phyloP scores from a whole-genome alignment of 352 stramenopile genomes.

The Globisporangium canariense region DNA sequence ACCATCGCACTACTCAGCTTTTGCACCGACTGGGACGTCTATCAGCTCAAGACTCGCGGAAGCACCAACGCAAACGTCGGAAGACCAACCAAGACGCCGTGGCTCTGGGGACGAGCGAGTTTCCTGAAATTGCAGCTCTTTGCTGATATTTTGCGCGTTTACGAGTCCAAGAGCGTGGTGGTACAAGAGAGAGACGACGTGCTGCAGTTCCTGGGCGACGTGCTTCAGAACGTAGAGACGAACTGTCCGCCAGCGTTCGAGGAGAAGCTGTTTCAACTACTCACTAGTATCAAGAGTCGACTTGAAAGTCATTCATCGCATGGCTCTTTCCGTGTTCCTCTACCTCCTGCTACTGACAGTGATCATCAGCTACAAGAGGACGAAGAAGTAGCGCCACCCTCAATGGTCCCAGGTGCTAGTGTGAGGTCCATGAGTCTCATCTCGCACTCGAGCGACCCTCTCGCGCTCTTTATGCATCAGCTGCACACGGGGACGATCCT shows the following conservation, averaged over 20 bases:
- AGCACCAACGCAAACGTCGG: slow-evolving; percentile 2
- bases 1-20: slow-evolving; percentile 4
- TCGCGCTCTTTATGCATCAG: slow-evolving; percentile 30
- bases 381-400: not conserved
- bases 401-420: not conserved
- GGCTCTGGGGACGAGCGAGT: slow-evolving; percentile 19
- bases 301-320: not conserved
- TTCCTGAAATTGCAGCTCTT: slow-evolving; percentile 31
- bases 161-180: slow-evolving; percentile 21
- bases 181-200: slow-evolving; percentile 22
- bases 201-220: slow-evolving; percentile 26
- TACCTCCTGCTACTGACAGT: not conserved
- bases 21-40: slow-evolving; percentile 20
- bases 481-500: slow-evolving; percentile 24
- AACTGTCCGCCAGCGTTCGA: slow-evolving; percentile 33
- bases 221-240: slow-evolving; percentile 30
- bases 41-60: slow-evolving; percentile 20
- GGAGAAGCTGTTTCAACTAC: slow-evolving; percentile 26
- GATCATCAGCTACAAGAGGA: not conserved
- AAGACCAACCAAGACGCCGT: not conserved
- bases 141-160: slow-evolving; percentile 31
- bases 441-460: slow-evolving; percentile 27
- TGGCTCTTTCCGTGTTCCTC: not conserved
- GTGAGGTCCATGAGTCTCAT: slow-evolving; percentile 5
- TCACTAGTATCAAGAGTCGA: slow-evolving; percentile 26